Percentiles rank a stretch among this genome's conserved stretches.
These are phyloP conservation scores for Bassia scoparia DNA, from an alignment of 148 eudicot species.

Conservation along the genomic window DNA sequence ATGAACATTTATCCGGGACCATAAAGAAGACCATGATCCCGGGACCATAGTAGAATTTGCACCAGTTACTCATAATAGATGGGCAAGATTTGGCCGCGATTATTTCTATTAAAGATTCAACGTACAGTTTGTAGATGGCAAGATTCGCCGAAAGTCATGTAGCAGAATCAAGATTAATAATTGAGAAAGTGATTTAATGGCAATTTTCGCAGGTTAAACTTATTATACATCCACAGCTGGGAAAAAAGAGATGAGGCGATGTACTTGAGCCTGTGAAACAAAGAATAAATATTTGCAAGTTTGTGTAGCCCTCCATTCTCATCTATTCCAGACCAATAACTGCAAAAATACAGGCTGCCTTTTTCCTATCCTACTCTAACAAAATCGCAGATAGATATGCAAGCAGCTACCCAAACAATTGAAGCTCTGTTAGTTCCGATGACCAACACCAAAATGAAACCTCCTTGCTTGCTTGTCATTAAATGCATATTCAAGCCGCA, in stretches of 20 bases:
- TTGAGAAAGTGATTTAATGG: too few species aligned
- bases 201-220: too few species aligned
- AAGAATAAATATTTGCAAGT: neutral
- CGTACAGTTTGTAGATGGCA: neutral
- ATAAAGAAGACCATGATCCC: too few species aligned
- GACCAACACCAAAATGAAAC: constrained; percentile 96
- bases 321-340: neutral
- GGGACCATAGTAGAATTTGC: too few species aligned
- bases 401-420: neutral
- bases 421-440: constrained; percentile 44
- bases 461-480: constrained; percentile 64
- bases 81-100: too few species aligned
- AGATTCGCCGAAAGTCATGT: too few species aligned
- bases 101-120: too few species aligned
- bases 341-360: neutral
- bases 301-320: neutral
- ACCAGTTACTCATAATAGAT: too few species aligned
- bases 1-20: too few species aligned
- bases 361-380: neutral
- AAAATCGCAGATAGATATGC: neutral
- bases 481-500: constrained; percentile 93
- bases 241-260: neutral
- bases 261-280: neutral
- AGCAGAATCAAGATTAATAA: too few species aligned
- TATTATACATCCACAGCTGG: neutral